These are phyloP conservation scores for Geotrichum macrosporum DNA, from an alignment of 1,139 yeast genomes.

Conservation along the genomic window DNA sequence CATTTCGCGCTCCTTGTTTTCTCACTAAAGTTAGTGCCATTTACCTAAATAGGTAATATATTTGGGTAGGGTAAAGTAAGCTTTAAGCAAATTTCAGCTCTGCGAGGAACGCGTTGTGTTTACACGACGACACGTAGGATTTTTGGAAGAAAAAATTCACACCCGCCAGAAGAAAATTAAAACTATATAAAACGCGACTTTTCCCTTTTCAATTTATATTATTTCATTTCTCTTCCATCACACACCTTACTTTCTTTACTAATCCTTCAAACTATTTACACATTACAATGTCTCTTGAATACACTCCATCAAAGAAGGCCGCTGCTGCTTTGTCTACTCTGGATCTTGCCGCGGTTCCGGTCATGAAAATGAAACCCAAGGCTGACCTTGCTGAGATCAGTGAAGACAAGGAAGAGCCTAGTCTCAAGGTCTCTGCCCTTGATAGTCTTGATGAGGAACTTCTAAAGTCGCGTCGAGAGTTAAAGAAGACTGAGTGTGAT, in stretches of 20 bases:
- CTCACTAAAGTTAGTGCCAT: slow-evolving; percentile 8
- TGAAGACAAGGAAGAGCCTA: slow-evolving; percentile 22
- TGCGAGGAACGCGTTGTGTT: slow-evolving; percentile 9
- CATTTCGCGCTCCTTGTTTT: slow-evolving; percentile 19
- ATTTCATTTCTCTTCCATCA: slow-evolving; percentile 4
- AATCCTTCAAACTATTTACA: slow-evolving; percentile 4
- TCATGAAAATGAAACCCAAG: slow-evolving; percentile 27
- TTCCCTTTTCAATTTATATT: slow-evolving; percentile 9
- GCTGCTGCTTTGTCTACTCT: slow-evolving; percentile 38
- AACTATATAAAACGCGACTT: slow-evolving; percentile 14
- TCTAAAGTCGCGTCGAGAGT: slow-evolving; percentile 36
- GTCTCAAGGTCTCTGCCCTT: slow-evolving; percentile 11
- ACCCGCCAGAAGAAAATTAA: too few species aligned
- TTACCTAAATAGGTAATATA: neutral
- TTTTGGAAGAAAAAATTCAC: too few species aligned
- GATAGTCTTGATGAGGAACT: slow-evolving; percentile 26
- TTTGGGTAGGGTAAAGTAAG: slow-evolving; percentile 5
- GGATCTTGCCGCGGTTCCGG: slow-evolving; percentile 30
- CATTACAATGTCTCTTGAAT: slow-evolving; percentile 28
- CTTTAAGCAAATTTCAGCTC: too few species aligned
- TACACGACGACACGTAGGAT: too few species aligned
- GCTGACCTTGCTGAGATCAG: slow-evolving; percentile 21
- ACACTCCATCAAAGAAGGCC: slow-evolving; percentile 41
- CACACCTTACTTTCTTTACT: slow-evolving; percentile 18
- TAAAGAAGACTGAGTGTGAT: slow-evolving; percentile 73